A percentile compares a stretch with the other conserved stretches of the same genome.
Evolutionary conservation across 352 stramenopile species (phyloP).

Genomic region (Saprolegnia parasitica): DNA sequence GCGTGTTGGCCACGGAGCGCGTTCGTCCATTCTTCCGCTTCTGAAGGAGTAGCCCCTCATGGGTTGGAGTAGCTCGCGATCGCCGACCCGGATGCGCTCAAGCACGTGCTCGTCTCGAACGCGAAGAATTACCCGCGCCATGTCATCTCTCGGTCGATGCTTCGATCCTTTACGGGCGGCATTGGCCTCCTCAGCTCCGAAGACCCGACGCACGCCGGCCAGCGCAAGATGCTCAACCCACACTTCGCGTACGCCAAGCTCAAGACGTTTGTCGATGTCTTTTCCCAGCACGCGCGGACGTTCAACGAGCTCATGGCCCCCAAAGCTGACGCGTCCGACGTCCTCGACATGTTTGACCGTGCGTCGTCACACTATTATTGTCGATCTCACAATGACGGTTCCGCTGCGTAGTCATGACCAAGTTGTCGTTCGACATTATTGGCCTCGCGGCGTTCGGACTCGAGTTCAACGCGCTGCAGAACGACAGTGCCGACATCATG

Average conservation of each 20-base stretch:
- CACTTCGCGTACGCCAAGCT: conserved; percentile 1
- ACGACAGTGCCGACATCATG: background rate
- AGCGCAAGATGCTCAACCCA: conserved; percentile 25
- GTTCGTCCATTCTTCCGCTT: background rate
- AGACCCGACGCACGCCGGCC: background rate
- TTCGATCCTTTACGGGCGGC: conserved; percentile 5
- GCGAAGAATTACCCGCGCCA: conserved; percentile 5
- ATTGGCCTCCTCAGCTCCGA: conserved; percentile 17
- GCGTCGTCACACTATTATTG: background rate
- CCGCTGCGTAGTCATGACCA: background rate
- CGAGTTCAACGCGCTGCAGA: background rate
- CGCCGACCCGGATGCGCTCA: conserved; percentile 10
- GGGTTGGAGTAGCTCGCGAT: background rate
- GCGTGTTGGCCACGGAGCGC: background rate
- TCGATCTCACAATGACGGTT: background rate
- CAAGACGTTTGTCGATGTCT: conserved; percentile 11
- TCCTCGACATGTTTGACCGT: background rate
- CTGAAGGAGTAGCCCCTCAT: background rate
- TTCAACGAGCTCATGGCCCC: background rate
- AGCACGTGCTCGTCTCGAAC: conserved; percentile 12
- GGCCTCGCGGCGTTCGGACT: conserved; percentile 13
- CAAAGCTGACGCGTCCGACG: background rate
- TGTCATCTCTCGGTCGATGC: background rate
- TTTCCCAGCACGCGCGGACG: background rate
- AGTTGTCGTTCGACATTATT: conserved; percentile 20